phyloP scores from a whole-genome alignment of 2,329 filamentous ascomycete genomes.

The Neopestalotiopsis clavispora region DNA sequence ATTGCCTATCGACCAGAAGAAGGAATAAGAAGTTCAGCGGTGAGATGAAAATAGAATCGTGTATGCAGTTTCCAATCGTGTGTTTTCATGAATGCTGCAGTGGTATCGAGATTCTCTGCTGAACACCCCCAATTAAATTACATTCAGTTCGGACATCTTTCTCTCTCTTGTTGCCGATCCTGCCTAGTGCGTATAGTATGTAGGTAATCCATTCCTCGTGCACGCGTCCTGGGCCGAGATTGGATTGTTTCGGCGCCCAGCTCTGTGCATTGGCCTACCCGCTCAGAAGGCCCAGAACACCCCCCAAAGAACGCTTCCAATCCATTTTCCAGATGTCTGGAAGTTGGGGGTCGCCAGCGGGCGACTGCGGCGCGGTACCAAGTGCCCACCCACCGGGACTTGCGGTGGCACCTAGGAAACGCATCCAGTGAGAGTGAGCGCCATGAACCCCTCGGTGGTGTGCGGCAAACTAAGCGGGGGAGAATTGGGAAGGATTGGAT shows the following conservation, averaged over 20 bases:
- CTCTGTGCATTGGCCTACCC: background rate
- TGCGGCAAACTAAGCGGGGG: background rate
- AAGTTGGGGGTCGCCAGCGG: background rate
- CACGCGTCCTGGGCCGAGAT: slow-evolving; percentile 1
- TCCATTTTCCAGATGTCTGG: background rate
- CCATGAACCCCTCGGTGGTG: background rate
- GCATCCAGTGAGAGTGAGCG: background rate
- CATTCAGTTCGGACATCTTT: background rate
- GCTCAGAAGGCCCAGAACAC: background rate
- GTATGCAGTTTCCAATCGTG: background rate
- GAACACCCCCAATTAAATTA: background rate
- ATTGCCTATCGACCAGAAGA: background rate
- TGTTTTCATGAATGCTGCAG: slow-evolving; percentile 1
- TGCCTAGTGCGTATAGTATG: background rate
- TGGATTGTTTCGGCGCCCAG: background rate
- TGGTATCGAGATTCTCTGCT: background rate
- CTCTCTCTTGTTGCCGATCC: background rate
- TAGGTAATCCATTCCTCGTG: background rate
- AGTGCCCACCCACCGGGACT: background rate
- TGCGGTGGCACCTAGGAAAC: background rate
- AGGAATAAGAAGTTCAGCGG: background rate
- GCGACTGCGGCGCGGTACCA: background rate
- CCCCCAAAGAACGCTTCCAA: background rate
- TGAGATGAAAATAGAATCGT: background rate
- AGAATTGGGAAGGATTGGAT: background rate